A percentile compares a stretch with the other conserved stretches of the same genome.
Evolutionary conservation across 768 basidiomycete species (phyloP).

Genomic region (Exidia glandulosa): DNA sequence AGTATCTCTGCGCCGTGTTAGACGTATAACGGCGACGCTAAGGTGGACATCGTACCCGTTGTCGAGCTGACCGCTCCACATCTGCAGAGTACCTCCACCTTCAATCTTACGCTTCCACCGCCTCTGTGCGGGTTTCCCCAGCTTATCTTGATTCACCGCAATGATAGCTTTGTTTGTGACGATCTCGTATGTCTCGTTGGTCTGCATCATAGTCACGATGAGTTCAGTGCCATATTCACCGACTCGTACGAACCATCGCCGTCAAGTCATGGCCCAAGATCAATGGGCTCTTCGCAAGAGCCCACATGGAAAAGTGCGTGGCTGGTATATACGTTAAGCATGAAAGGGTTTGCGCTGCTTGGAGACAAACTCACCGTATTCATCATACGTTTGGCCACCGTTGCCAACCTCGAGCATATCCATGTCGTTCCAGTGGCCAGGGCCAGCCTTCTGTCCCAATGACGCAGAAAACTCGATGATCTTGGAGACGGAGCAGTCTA

Average conservation of each 20-base stretch:
- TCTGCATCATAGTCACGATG: conserved; percentile 7
- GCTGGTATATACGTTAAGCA: conserved; percentile 11
- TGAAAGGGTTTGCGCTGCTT: not conserved
- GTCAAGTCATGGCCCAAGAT: conserved; percentile 31
- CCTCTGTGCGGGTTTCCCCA: conserved; percentile 20
- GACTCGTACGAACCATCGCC: conserved; percentile 18
- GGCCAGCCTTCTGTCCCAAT: conserved; percentile 19
- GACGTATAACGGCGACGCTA: not conserved
- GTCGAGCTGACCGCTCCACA: conserved; percentile 23
- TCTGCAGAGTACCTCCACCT: conserved; percentile 19
- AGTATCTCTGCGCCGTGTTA: conserved; percentile 10
- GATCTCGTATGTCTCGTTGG: conserved; percentile 24
- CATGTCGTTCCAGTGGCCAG: conserved; percentile 38
- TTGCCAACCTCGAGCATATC: conserved; percentile 38
- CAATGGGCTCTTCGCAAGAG: conserved; percentile 30
- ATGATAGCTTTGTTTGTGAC: conserved; percentile 29
- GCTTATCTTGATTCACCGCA: conserved; percentile 23
- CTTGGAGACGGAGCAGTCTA: not conserved
- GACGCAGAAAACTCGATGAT: not conserved
- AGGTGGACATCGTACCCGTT: conserved; percentile 18
- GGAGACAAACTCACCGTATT: conserved; percentile 21
- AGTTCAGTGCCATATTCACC: not conserved
- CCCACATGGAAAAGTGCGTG: conserved; percentile 32
- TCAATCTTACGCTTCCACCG: conserved; percentile 21
- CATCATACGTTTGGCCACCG: conserved; percentile 27